Evolutionary conservation across 495 filamentous ascomycete species (phyloP).

Genomic region (Penicillium egyptiacum): DNA sequence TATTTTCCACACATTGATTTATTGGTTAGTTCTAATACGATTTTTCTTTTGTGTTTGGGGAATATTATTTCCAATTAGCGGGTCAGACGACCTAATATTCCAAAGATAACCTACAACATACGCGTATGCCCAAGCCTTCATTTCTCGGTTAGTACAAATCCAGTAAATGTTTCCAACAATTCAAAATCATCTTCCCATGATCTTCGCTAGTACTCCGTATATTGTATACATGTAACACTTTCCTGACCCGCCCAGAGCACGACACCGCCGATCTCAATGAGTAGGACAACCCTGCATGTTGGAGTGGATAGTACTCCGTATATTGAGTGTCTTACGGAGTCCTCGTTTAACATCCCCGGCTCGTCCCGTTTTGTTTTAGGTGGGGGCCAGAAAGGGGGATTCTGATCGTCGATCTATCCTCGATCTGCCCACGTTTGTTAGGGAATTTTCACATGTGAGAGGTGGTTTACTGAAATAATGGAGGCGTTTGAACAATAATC

Average conservation of each 20-base stretch:
- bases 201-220: slow-evolving; percentile 1
- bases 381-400: background rate
- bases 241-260: background rate
- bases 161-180: background rate
- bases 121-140: slow-evolving; percentile 1
- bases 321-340: background rate
- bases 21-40: background rate
- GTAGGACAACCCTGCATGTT: background rate
- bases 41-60: background rate
- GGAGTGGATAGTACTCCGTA: background rate
- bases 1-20: background rate
- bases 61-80: background rate
- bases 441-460: background rate
- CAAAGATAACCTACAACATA: no score
- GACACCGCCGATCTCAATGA: slow-evolving; percentile 13
- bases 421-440: background rate
- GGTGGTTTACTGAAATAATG: background rate
- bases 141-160: background rate
- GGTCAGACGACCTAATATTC: background rate
- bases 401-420: background rate
- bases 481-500: no score
- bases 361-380: background rate
- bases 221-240: background rate
- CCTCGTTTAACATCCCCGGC: background rate
- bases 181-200: background rate